Percentiles rank a stretch among this genome's conserved stretches.
Conservation (phyloP, 2,329 filamentous ascomycete species). For the Ceratocystis smalleyi region DNA sequence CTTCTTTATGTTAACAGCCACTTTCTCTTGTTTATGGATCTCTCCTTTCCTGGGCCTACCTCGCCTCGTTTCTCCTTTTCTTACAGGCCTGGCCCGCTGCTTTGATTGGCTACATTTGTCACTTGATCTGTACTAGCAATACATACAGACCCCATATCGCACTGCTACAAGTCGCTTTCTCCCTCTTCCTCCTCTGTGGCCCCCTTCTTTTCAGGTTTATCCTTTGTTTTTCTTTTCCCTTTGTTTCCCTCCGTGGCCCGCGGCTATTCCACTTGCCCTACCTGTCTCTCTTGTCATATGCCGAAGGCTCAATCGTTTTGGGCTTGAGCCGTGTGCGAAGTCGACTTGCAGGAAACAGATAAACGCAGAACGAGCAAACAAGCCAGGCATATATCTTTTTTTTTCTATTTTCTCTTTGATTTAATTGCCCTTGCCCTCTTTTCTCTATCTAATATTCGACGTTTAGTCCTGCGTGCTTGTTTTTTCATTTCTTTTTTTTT, state of each 20-base stretch:
- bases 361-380: background rate
- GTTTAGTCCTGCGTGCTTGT: background rate
- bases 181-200: constrained; percentile 4
- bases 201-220: background rate
- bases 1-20: constrained; percentile 1
- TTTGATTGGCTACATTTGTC: background rate
- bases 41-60: constrained; percentile 4
- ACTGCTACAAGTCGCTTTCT: background rate
- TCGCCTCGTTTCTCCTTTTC: constrained; percentile 5
- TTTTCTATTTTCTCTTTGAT: background rate
- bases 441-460: background rate
- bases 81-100: background rate
- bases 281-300: background rate
- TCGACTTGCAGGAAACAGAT: background rate
- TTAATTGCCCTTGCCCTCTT: background rate
- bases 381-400: background rate
- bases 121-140: background rate
- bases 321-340: background rate
- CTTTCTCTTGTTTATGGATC: constrained; percentile 4
- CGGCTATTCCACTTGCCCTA: background rate
- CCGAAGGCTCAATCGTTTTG: background rate
- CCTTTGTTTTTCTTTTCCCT: background rate
- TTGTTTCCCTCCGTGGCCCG: background rate
- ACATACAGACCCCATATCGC: background rate
- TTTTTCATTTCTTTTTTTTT: background rate